Percentiles rank a stretch among this genome's conserved stretches.
These are phyloP conservation scores for Geotrichum ghanense DNA, from an alignment of 805 yeast genomes.

Conservation along the genomic window DNA sequence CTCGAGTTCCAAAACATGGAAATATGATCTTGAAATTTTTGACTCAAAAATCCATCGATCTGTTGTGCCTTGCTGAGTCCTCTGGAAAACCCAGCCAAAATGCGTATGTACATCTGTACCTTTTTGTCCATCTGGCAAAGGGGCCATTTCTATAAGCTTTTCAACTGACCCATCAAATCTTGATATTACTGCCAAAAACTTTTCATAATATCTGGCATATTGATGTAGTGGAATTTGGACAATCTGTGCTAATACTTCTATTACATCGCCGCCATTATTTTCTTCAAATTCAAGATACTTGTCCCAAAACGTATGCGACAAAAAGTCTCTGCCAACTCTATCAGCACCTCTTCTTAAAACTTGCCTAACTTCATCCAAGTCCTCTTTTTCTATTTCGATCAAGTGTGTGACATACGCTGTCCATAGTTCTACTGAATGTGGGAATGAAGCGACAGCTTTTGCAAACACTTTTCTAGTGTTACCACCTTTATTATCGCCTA, in stretches of 20 bases:
- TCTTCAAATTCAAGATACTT: slow-evolving; percentile 50
- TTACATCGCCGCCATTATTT: slow-evolving; percentile 28
- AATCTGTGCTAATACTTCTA: slow-evolving; percentile 27
- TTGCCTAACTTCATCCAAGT: slow-evolving; percentile 8
- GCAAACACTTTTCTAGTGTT: slow-evolving; percentile 19
- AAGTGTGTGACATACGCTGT: slow-evolving; percentile 17
- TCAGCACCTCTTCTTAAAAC: slow-evolving; percentile 38
- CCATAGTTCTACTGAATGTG: slow-evolving; percentile 25
- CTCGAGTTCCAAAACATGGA: slow-evolving; percentile 39
- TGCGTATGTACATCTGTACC: slow-evolving; percentile 5
- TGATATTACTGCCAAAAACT: slow-evolving; percentile 13
- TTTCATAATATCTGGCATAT: slow-evolving; percentile 66
- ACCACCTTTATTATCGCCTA: slow-evolving; percentile 16
- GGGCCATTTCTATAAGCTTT: slow-evolving; percentile 4
- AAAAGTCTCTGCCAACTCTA: slow-evolving; percentile 56
- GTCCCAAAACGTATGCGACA: slow-evolving; percentile 80
- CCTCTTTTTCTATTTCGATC: slow-evolving; percentile 12
- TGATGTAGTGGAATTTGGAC: slow-evolving; percentile 64
- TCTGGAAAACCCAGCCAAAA: slow-evolving; percentile 26
- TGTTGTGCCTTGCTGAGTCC: slow-evolving; percentile 41
- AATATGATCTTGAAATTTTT: slow-evolving; percentile 44
- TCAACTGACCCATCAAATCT: slow-evolving; percentile 5
- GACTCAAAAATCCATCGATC: slow-evolving; percentile 71
- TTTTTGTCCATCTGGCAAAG: background rate
- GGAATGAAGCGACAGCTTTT: slow-evolving; percentile 25